Evolutionary conservation across 148 eudicot genomes (phyloP), one percentile per base, ranked within the genome.

Genomic region (Rhododendron ferrugineum): DNA sequence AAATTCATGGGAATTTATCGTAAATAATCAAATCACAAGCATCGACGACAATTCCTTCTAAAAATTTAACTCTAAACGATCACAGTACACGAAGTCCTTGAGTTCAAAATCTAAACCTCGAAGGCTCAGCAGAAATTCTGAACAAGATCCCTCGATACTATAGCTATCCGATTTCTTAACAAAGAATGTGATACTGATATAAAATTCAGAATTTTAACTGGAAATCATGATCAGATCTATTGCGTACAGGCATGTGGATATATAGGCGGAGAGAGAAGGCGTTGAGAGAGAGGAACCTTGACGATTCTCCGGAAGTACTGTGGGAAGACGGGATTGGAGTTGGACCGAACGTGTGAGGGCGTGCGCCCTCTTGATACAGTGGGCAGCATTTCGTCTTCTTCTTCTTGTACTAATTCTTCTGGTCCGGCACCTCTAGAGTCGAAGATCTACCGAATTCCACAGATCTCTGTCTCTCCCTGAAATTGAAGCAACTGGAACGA

Each of bases 281-380:
- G 18, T n/a, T 22, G 1, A 47, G 72, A 77, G 15, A 13, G 62
- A 5, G 44, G 64, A 83, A 86, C 88, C 88, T 86, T 86, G 85
- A 86, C 66, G 8, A 86, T 86, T 83, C 88, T 62, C 18, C 88
- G 83, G 84, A 86, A 85, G 60, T 86, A 86, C 82, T 86, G 88
- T 3, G 85, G 85, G 23, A 82, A 62, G 36, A 42, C 76, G 16
- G 85, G 62, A 58, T 82, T 86, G 8, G 81, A 42, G 13, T 20
- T 74, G 60, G 85, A 74, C 49, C 85, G 85, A 83, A 15, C 82
- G 44, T 86, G 74, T 0, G 88, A 60, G 15, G 85, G 80, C 79
- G 36, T 52, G 16, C 80, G 87, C 34, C 85, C 81, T 56, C 37
- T 70, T 10, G 88, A 75, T 28, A 75, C 84, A 7, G 85, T 86